Conservation (phyloP, 2,329 filamentous ascomycete genomes). For the Biscogniauxia marginata region DNA sequence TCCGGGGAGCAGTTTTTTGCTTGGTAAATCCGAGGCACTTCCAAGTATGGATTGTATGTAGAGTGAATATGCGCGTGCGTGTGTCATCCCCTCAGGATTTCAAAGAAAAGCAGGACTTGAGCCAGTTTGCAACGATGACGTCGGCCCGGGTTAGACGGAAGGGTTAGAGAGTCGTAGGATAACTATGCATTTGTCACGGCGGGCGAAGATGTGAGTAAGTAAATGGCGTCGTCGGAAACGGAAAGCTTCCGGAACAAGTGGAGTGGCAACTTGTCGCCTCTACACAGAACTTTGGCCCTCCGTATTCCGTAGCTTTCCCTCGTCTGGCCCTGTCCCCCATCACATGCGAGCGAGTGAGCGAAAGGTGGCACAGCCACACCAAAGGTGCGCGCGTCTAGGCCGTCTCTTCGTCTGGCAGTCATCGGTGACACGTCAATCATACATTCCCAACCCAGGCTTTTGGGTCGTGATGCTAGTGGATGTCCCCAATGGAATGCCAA, state of each 20-base stretch:
- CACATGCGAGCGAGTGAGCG: conserved; percentile 15
- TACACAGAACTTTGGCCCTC: conserved; percentile 3
- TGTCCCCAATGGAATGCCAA: conserved; percentile 11
- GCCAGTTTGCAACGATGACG: conserved; percentile 4
- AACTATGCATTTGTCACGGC: conserved; percentile 18
- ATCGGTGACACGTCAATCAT: conserved; percentile 30
- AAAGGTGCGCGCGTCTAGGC: conserved; percentile 11
- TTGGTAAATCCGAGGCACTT: background rate
- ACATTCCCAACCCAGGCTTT: conserved; percentile 23
- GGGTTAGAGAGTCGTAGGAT: conserved; percentile 4
- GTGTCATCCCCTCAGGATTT: background rate
- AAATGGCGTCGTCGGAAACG: conserved; percentile 15
- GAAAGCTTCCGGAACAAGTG: conserved; percentile 31
- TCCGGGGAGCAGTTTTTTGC: background rate
- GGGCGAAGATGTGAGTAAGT: conserved; percentile 12
- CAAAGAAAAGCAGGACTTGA: background rate
- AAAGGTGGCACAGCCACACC: conserved; percentile 20
- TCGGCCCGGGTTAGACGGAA: conserved; percentile 8
- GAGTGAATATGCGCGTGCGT: background rate
- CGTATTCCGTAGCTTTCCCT: background rate
- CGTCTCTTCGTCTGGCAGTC: conserved; percentile 18
- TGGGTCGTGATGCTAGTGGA: conserved; percentile 21
- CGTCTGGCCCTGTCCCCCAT: conserved; percentile 12
- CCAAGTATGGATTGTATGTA: background rate
- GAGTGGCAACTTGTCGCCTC: conserved; percentile 18